A percentile compares a stretch with the other conserved stretches of the same genome.
phyloP scores from a whole-genome alignment of 257 asterid species.

The Petunia secreta region DNA sequence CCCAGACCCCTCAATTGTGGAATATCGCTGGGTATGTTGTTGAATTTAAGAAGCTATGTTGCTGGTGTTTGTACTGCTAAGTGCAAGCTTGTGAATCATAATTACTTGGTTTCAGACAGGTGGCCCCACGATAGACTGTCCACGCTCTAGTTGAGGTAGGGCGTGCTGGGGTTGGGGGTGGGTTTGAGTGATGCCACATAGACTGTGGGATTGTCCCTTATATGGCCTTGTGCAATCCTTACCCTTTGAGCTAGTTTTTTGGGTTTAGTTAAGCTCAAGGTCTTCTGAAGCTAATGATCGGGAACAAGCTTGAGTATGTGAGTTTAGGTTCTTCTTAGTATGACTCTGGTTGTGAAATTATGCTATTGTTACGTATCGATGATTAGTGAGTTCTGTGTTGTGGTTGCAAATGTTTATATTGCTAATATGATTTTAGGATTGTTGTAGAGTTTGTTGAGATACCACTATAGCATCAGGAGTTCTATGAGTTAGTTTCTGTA shows the following conservation, averaged over 20 bases:
- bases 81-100: too few relatives aligned
- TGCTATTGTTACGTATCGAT: neutral
- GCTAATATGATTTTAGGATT: constrained; percentile 18
- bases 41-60: neutral
- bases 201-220: too few relatives aligned
- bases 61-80: neutral
- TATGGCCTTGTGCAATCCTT: too few relatives aligned
- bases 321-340: neutral
- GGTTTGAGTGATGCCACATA: too few relatives aligned
- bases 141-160: too few relatives aligned
- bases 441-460: constrained; percentile 1
- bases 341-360: neutral
- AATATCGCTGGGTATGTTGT: too few relatives aligned
- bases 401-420: constrained; percentile 11
- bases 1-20: too few relatives aligned
- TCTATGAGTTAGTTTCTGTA: neutral
- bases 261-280: too few relatives aligned
- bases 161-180: too few relatives aligned
- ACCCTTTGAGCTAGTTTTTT: too few relatives aligned
- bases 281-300: neutral
- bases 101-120: too few relatives aligned
- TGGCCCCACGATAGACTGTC: too few relatives aligned
- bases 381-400: neutral
- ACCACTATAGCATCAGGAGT: neutral
- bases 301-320: neutral